Evolutionary conservation across 106 monocot genomes (phyloP), one percentile per base, ranked within the genome.

Genomic region (Allium fistulosum): DNA sequence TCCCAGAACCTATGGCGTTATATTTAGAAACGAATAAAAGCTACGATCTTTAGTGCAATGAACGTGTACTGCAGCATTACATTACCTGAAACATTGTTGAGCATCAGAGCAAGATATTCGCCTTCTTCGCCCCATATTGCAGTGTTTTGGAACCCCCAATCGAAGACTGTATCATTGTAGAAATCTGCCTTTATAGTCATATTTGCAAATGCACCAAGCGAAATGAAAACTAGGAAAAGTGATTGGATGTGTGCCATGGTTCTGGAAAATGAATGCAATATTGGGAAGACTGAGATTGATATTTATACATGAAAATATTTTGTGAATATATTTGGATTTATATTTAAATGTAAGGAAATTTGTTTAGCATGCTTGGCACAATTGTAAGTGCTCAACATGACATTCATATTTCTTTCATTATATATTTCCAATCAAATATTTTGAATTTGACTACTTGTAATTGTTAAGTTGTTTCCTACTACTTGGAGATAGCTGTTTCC

Each of bases 91-190:
- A n/a, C 17, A 4, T 69, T 68, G 59, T 67, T 65, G 18, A 85
- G 81, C 18, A 59, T 14, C 46, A 81, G 78, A 1, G 75, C 72
- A 55, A 85, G 78, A 49, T 70, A 67, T 17, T 81, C 51, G 9
- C 78, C 81, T n/a, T 69, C 15, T n/a, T 69, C 15, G 57, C 73
- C 78, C 72, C 61, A 81, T 9, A 81, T 62, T 7, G 59, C 71
- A 11, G 57, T 46, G 67, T 85, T 85, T 48, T 81, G 69, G 17
- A 13, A 51, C 7, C 81, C 85, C 85, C 85, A 85, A 65, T 69
- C 70, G 76, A 60, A 79, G 67, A 18, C 13, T 7, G 73, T 81
- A 50, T 70, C 60, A 7, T 57, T 53, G 58, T 70, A 61, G 69
- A 81, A 85, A 48, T 81, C 74, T 10, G 74, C 80, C 4, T 49